Conservation (phyloP, 1,284 basidiomycete genomes). For the Entoloma clypeatum region DNA sequence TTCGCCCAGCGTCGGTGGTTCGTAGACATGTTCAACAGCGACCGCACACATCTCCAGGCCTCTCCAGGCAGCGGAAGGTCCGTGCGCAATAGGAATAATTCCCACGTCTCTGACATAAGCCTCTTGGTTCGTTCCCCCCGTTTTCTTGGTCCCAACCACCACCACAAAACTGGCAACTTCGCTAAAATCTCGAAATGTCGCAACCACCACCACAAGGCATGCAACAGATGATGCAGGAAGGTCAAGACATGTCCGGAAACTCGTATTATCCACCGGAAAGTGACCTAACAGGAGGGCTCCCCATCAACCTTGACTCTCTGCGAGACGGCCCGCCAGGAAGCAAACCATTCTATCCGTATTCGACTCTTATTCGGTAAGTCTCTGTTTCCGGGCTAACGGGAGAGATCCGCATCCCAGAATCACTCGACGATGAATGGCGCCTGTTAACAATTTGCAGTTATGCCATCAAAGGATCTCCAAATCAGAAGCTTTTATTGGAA, state of each 20-base stretch:
- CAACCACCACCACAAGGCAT: slow-evolving; percentile 39
- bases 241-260: slow-evolving; percentile 48
- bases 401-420: slow-evolving; percentile 6
- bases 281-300: slow-evolving; percentile 75
- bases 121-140: slow-evolving; percentile 39
- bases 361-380: slow-evolving; percentile 76
- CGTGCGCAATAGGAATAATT: slow-evolving; percentile 39
- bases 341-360: slow-evolving; percentile 85
- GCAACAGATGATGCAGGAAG: slow-evolving; percentile 44
- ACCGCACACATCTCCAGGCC: slow-evolving; percentile 8
- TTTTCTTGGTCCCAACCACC: slow-evolving; percentile 37
- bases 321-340: slow-evolving; percentile 78
- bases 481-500: slow-evolving; percentile 75
- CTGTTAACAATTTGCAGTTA: slow-evolving; percentile 58
- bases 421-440: too few relatives aligned
- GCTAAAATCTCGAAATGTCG: slow-evolving; percentile 31
- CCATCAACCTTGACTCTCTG: slow-evolving; percentile 78
- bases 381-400: neutral
- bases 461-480: slow-evolving; percentile 83
- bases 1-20: slow-evolving; percentile 5
- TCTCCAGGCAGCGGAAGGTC: slow-evolving; percentile 28
- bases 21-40: slow-evolving; percentile 15
- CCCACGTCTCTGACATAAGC: slow-evolving; percentile 48
- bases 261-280: slow-evolving; percentile 70
- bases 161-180: slow-evolving; percentile 25